Evolutionary conservation across 2,329 filamentous ascomycete species (phyloP), one percentile per base, ranked within the genome.

Genomic region (Aspergillus viridinutans): DNA sequence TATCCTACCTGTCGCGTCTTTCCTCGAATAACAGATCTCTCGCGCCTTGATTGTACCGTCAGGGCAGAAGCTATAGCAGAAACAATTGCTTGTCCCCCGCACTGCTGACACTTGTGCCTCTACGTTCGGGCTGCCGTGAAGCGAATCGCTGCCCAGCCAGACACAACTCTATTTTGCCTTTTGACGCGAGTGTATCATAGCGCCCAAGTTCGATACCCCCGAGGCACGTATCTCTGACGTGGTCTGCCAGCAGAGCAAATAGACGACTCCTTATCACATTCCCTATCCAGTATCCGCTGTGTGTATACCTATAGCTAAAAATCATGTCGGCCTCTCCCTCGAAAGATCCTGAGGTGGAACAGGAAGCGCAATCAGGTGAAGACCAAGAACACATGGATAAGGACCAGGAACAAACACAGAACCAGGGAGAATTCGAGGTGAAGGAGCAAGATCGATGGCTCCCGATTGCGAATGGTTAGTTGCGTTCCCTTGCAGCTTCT

Each of bases 401-500:
- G 68, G 77, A 78, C 58, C 74, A 76, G 81, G 90, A 92, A 76
- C 88, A 91, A 81, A 82, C 83, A 76, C 83, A 83, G 77, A 88
- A 84, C 76, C 83, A 89, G 78, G 86, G 91, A 78, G 93, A 97
- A 81, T 96, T 97, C 76, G 93, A 97, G 80, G 93, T 97, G 78
- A 97, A 97, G 84, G 94, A 99, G 80, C 94, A 99, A 80, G 94
- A 99, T 80, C 84, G 94, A 83, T 99, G 94, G 94, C 85, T 99
- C 76, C 94, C 94, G 76, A 99, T 99, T 85, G 94, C 94, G 81
- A 99, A 99, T 92, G 94, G 94, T 99, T 85, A 85, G 94, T 94
- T 78, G 61, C 68, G 66, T 69, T 66, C 68, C 66, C 70, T 69
- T 74, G 69, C 72, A 71, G 67, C 66, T 66, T 65, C 57, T 56